Conservation (phyloP, 306 rosid genomes). For the Cajanus cajan region DNA sequence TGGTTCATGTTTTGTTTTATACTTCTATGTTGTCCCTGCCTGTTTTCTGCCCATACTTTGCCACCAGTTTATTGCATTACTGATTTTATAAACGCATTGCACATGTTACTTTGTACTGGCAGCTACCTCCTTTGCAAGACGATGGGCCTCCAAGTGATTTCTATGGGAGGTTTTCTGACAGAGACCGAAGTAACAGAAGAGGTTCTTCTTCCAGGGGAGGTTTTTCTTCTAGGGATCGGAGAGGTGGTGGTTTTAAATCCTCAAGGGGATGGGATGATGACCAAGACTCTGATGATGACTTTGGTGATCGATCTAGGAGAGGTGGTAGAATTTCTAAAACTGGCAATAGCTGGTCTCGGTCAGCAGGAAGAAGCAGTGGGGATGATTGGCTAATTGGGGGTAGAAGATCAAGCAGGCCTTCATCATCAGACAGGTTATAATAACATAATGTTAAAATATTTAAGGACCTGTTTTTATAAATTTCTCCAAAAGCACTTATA, state of each 20-base stretch:
- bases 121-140: conserved; percentile 97
- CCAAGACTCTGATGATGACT: conserved; percentile 39
- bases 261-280: conserved; percentile 61
- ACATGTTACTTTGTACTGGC: conserved; percentile 32
- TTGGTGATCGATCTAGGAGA: conserved; percentile 40
- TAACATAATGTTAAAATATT: background rate
- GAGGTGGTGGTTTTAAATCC: conserved; percentile 57
- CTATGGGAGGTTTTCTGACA: conserved; percentile 78
- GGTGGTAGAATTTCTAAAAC: conserved; percentile 50
- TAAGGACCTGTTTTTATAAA: too few species aligned
- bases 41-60: background rate
- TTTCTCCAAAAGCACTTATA: too few species aligned
- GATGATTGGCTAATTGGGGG: conserved; percentile 92
- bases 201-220: conserved; percentile 31
- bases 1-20: background rate
- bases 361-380: conserved; percentile 46
- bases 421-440: conserved; percentile 67
- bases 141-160: conserved; percentile 84
- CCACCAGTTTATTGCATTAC: background rate
- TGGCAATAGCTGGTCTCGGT: conserved; percentile 60
- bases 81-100: conserved; percentile 21
- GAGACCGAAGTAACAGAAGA: conserved; percentile 57
- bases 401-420: conserved; percentile 65
- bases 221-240: conserved; percentile 46
- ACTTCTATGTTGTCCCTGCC: background rate